Evolutionary conservation across 805 yeast genomes (phyloP).

Genomic region (Kodamaea leandrae): DNA sequence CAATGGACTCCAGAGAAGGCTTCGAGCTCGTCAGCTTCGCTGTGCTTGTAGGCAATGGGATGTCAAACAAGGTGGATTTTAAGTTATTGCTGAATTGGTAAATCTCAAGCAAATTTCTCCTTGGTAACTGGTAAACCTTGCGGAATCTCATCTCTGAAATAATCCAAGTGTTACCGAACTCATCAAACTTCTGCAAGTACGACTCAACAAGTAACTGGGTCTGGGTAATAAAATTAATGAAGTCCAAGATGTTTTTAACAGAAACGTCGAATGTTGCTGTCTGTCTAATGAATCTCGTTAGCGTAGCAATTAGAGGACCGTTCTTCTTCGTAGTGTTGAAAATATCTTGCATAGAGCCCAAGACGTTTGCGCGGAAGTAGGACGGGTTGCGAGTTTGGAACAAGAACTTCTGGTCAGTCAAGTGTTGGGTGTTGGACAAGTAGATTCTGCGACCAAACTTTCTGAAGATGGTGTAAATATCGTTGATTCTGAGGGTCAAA

Average conservation of each 20-base stretch:
- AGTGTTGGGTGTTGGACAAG: conserved; percentile 41
- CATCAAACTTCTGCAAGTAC: conserved; percentile 30
- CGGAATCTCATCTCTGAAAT: conserved; percentile 42
- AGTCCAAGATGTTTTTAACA: conserved; percentile 37
- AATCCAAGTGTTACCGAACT: conserved; percentile 43
- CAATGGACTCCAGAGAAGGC: conserved; percentile 6
- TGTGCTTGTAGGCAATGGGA: conserved; percentile 3
- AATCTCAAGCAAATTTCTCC: conserved; percentile 19
- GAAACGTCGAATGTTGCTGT: conserved; percentile 34
- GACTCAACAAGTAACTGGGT: conserved; percentile 31
- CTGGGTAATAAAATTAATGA: conserved; percentile 42
- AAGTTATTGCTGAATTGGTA: conserved; percentile 12
- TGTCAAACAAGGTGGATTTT: conserved; percentile 6
- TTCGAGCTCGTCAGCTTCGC: conserved; percentile 1
- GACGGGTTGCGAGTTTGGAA: conserved; percentile 25
- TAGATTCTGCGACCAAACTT: conserved; percentile 48
- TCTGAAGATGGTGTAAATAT: conserved; percentile 46
- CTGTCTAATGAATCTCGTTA: conserved; percentile 45
- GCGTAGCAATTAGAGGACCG: conserved; percentile 46
- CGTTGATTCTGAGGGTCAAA: conserved; percentile 46
- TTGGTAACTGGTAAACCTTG: conserved; percentile 31
- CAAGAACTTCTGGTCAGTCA: conserved; percentile 42
- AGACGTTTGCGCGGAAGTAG: conserved; percentile 29
- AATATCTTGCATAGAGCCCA: conserved; percentile 32
- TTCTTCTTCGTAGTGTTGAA: conserved; percentile 48